Percentiles rank a stretch among this genome's conserved stretches.
phyloP scores from a whole-genome alignment of 1,284 basidiomycete species.

The Ceratorhiza oryzae-sativae region DNA sequence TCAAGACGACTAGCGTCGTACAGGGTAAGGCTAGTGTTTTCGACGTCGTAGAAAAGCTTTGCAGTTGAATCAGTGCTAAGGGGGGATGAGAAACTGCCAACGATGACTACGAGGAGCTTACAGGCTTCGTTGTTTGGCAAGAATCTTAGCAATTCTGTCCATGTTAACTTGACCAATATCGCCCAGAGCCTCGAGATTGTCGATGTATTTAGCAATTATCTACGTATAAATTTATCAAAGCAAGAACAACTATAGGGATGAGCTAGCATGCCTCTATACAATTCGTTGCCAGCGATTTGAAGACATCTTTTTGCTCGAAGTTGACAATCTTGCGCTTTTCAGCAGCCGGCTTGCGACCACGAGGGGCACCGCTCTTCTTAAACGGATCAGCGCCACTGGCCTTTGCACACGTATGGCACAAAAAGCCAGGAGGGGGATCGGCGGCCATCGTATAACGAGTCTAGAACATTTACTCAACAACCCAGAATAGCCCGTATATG shows the following conservation, averaged over 20 bases:
- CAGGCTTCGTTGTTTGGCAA: conserved; percentile 87
- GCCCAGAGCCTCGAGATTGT: conserved; percentile 89
- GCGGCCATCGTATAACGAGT: conserved; percentile 84
- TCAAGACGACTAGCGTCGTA: conserved; percentile 90
- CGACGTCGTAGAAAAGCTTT: conserved; percentile 80
- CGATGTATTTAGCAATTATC: conserved; percentile 86
- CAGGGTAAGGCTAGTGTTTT: conserved; percentile 73
- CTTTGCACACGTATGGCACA: conserved; percentile 83
- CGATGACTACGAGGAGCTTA: conserved; percentile 48
- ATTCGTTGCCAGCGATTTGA: conserved; percentile 73
- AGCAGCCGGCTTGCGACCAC: conserved; percentile 65
- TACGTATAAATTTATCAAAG: conserved; percentile 48
- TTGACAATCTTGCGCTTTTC: conserved; percentile 70
- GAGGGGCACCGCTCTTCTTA: conserved; percentile 70
- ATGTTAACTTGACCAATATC: conserved; percentile 83
- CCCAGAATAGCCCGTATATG: conserved; percentile 15
- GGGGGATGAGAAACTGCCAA: background rate
- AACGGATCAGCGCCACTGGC: conserved; percentile 79
- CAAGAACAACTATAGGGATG: background rate
- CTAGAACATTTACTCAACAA: conserved; percentile 52
- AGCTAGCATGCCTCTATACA: conserved; percentile 72
- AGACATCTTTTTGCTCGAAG: conserved; percentile 70
- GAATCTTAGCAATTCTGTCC: conserved; percentile 82
- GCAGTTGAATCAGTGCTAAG: conserved; percentile 24
- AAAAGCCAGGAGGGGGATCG: conserved; percentile 70